Evolutionary conservation across 768 basidiomycete genomes (phyloP), one percentile per base, ranked within the genome.

Genomic region (Rhodotorula kratochvilovae): DNA sequence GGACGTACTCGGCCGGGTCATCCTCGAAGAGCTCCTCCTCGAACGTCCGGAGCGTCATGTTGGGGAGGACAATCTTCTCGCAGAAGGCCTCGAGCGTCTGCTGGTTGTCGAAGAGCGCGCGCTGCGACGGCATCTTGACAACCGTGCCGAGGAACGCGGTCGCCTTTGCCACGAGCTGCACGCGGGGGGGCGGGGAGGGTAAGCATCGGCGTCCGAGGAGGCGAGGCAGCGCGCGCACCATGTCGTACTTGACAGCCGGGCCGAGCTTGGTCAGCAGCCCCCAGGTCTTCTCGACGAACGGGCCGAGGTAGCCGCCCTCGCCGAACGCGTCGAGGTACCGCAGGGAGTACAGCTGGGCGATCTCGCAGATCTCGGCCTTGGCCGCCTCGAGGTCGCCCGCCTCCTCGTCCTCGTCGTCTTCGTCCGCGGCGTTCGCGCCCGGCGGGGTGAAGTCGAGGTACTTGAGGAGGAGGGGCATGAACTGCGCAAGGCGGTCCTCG

Each of bases 11-110:
- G 50, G 95, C 85, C 1, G 96, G 94, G 75, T 96, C 94, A 71
- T 98, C 96, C 81, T 96, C 93, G 77, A 99, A 98, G 80, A 92
- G 88, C 77, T 99, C 96, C 61, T 91, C 85, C 66, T 97, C 94
- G 75, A 92, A 90, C 50, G 90, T 83, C 71, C 93, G 86, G 23
- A 98, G 83, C 23, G 86, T 83, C 68, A 96, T 90, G 77, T 96
- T 97, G n/a, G 95, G 93, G 36, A 98, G 84, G 35, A 97, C 89
- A 67, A 98, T 91, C 63, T 90, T 89, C 80, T 92, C 88, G 11
- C 92, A 87, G 66, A 99, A 87, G 5, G 87, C 86, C 21, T 87
- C 86, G 66, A 97, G 88, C 1, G 89, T 92, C 2, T 89, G 88
- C n/a, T 84, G 84, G n/a, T 80, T 77, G 3, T 89, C 83, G 60